phyloP scores from a whole-genome alignment of 2,329 filamentous ascomycete genomes.

The Neospermospora avenae region DNA sequence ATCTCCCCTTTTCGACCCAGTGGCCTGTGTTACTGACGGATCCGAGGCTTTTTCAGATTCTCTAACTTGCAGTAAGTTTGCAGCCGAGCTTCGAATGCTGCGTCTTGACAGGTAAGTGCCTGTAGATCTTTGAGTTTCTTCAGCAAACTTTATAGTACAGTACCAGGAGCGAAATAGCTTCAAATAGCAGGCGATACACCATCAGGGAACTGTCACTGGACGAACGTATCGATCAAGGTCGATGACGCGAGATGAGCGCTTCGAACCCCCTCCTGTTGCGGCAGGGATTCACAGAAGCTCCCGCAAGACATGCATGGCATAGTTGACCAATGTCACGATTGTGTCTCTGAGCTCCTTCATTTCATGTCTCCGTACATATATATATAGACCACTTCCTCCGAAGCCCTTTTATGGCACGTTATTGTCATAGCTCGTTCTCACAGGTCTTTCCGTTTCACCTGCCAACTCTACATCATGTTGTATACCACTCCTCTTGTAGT shows the following conservation, averaged over 20 bases:
- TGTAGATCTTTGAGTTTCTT: not conserved
- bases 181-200: not conserved
- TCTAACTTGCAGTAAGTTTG: not conserved
- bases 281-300: not conserved
- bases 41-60: not conserved
- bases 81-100: not conserved
- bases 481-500: constrained; percentile 25
- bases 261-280: not conserved
- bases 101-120: not conserved
- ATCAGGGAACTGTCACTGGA: not conserved
- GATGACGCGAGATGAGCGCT: not conserved
- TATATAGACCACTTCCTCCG: not conserved
- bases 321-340: not conserved
- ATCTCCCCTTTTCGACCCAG: not conserved
- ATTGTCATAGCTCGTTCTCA: not conserved
- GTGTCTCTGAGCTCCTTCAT: not conserved
- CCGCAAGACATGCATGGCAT: not conserved
- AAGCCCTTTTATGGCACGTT: too few species aligned
- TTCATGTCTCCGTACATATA: not conserved
- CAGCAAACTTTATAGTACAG: not conserved
- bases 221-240: not conserved
- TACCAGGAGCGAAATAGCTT: not conserved
- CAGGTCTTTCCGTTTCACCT: not conserved
- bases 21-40: not conserved
- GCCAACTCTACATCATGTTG: constrained; percentile 21